Evolutionary conservation across 192 early-diverging fungal genomes (phyloP).

Genomic region (Funneliformis geosporum): DNA sequence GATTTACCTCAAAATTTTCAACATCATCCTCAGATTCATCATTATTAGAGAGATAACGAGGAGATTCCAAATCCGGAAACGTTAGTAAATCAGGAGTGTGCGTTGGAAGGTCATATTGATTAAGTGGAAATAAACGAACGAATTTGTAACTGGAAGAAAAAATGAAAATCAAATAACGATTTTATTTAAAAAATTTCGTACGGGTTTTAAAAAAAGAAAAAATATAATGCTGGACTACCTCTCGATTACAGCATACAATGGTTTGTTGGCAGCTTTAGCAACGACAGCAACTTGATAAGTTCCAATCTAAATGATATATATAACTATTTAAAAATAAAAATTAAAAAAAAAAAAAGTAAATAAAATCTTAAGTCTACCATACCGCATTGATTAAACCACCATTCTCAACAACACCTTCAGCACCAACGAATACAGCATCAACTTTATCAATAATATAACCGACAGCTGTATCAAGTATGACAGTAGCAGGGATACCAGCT

Average conservation of each 20-base stretch:
- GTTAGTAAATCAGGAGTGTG: constrained; percentile 67
- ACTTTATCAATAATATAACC: constrained; percentile 95
- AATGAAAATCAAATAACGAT: neutral
- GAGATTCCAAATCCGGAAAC: constrained; percentile 56
- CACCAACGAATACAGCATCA: constrained; percentile 95
- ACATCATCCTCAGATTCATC: constrained; percentile 18
- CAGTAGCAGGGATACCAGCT: constrained; percentile 78
- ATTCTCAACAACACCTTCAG: constrained; percentile 97
- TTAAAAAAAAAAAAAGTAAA: too few relatives aligned
- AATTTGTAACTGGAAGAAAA: constrained; percentile 82
- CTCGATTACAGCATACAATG: constrained; percentile 93
- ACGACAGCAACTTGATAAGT: constrained; percentile 95
- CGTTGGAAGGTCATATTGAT: constrained; percentile 91
- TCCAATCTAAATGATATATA: constrained; percentile 63
- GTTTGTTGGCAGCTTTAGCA: constrained; percentile 92
- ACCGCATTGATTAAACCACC: constrained; percentile 95
- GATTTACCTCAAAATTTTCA: constrained; percentile 36
- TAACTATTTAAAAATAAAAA: neutral
- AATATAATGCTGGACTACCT: constrained; percentile 54
- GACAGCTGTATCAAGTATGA: constrained; percentile 89
- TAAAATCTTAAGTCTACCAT: neutral
- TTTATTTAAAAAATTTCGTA: neutral
- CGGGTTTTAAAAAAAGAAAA: neutral
- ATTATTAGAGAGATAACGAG: neutral
- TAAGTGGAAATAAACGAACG: constrained; percentile 91